Evolutionary conservation across 2,329 filamentous ascomycete genomes (phyloP).

Genomic region (Diplodia sapinea): DNA sequence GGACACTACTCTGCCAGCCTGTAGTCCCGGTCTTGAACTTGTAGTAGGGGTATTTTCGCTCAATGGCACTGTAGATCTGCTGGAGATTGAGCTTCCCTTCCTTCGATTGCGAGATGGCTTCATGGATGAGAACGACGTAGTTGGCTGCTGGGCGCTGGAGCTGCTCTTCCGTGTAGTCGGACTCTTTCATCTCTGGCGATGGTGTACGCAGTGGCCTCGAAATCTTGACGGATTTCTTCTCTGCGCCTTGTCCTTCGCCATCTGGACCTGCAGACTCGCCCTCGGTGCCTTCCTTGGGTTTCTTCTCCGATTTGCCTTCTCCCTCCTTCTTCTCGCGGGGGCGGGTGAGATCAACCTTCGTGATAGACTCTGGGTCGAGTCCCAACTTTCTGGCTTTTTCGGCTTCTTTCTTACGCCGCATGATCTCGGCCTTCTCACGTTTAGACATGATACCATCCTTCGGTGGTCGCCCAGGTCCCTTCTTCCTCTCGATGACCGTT

Average conservation of each 20-base stretch:
- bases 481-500: constrained; percentile 60
- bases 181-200: constrained; percentile 66
- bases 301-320: constrained; percentile 40
- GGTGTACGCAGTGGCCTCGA: constrained; percentile 59
- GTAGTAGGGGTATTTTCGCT: constrained; percentile 68
- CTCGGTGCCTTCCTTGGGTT: constrained; percentile 41
- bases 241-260: constrained; percentile 40
- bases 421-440: constrained; percentile 69
- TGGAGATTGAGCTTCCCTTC: constrained; percentile 66
- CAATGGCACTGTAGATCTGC: constrained; percentile 69
- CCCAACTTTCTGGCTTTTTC: constrained; percentile 48
- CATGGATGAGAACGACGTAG: constrained; percentile 68
- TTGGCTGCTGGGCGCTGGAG: constrained; percentile 70
- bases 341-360: constrained; percentile 45
- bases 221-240: constrained; percentile 56
- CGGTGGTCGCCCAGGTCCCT: constrained; percentile 79
- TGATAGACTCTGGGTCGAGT: constrained; percentile 43
- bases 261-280: constrained; percentile 35
- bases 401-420: constrained; percentile 63
- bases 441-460: constrained; percentile 87
- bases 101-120: constrained; percentile 63
- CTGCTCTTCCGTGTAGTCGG: constrained; percentile 75
- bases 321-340: constrained; percentile 45
- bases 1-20: constrained; percentile 71
- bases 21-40: constrained; percentile 64